Conservation (phyloP, 371 early-diverging fungal species). For the Saksenaea oblongispora region DNA sequence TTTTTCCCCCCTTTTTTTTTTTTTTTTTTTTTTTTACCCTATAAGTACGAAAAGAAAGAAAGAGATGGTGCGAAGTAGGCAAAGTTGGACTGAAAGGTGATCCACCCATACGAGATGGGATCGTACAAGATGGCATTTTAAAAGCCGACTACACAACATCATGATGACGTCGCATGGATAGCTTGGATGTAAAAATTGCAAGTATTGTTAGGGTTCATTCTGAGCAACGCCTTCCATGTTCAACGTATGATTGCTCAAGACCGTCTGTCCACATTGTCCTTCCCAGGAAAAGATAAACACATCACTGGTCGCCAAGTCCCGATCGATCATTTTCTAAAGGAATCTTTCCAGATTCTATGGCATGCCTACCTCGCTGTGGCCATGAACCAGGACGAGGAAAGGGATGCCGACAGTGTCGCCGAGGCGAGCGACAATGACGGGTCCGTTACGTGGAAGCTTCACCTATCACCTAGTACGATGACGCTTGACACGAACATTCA, state of each 20-base stretch:
- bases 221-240: conserved; percentile 2
- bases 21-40: no score
- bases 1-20: no score
- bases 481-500: conserved; percentile 50
- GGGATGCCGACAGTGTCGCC: conserved; percentile 8
- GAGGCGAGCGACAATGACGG: conserved; percentile 17
- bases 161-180: background rate
- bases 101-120: no score
- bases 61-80: no score
- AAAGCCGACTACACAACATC: no score
- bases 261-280: conserved; percentile 10
- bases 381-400: conserved; percentile 9
- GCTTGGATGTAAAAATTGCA: background rate
- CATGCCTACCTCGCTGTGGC: conserved; percentile 14
- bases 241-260: conserved; percentile 15
- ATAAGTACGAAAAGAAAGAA: no score
- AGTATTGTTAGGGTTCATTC: conserved; percentile 1
- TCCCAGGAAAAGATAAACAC: conserved; percentile 10
- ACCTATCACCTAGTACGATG: conserved; percentile 42
- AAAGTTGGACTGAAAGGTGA: no score
- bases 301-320: background rate
- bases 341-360: conserved; percentile 20
- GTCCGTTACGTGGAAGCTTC: conserved; percentile 45
- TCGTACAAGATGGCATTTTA: no score
- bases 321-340: conserved; percentile 20